A percentile compares a stretch with the other conserved stretches of the same genome.
Conservation (phyloP, 768 basidiomycete species). For the Termitomyces sp. region DNA sequence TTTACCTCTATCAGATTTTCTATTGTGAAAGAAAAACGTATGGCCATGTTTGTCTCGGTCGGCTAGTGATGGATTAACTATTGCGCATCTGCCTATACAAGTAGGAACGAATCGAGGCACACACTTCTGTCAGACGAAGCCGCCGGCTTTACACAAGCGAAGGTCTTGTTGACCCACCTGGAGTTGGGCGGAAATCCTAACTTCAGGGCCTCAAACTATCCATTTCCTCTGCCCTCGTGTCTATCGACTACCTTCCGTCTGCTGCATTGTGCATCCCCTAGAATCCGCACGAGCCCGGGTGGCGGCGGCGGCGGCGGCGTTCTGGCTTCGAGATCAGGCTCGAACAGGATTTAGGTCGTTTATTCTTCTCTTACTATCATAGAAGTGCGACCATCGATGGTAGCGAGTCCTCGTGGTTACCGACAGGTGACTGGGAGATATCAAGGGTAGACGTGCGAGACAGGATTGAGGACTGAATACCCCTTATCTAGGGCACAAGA, state of each 20-base stretch:
- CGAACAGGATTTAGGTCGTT: not conserved
- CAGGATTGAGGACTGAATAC: too few species aligned
- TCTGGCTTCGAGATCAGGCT: not conserved
- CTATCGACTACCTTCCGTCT: not conserved
- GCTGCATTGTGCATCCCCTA: not conserved
- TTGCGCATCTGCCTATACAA: not conserved
- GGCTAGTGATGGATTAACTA: not conserved
- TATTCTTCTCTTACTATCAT: not conserved
- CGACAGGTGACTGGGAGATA: not conserved
- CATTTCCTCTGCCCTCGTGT: not conserved
- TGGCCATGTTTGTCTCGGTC: not conserved
- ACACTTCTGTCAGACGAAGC: not conserved
- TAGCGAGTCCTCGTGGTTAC: not conserved
- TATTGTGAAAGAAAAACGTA: not conserved
- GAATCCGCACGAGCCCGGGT: not conserved
- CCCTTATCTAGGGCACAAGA: too few species aligned
- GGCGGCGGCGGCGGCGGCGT: slow-evolving; percentile 5
- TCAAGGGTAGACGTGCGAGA: not conserved
- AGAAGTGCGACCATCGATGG: not conserved
- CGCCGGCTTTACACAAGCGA: not conserved
- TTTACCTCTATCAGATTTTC: not conserved
- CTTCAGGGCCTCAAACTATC: not conserved
- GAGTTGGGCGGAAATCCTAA: not conserved
- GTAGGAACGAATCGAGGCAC: not conserved
- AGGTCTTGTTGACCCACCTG: not conserved